Conservation (phyloP, 208 protist species). For the Leptomonas seymouri region DNA sequence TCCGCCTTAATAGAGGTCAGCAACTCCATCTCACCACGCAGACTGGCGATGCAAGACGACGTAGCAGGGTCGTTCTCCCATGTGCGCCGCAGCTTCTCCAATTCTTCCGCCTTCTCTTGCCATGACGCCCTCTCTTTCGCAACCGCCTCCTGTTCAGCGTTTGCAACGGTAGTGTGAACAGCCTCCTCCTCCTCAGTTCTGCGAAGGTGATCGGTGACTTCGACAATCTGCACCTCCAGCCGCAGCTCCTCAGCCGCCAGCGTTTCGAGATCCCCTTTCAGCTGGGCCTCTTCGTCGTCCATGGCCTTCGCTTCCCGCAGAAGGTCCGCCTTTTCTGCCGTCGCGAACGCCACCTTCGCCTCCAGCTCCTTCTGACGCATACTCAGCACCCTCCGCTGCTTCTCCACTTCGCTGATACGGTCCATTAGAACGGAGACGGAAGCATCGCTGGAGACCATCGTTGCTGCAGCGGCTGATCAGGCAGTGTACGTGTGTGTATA, state of each 20-base stretch:
- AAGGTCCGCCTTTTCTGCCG: slow-evolving; percentile 54
- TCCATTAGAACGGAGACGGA: slow-evolving; percentile 67
- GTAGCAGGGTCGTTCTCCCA: slow-evolving; percentile 44
- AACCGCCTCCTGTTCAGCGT: slow-evolving; percentile 32
- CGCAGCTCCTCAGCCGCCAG: slow-evolving; percentile 67
- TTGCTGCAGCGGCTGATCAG: too few relatives aligned
- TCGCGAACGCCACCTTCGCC: slow-evolving; percentile 51
- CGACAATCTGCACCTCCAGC: slow-evolving; percentile 64
- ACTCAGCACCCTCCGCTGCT: slow-evolving; percentile 62
- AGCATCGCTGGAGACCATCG: slow-evolving; percentile 39
- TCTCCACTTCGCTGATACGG: slow-evolving; percentile 78
- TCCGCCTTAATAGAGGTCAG: slow-evolving; percentile 21
- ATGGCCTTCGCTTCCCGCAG: slow-evolving; percentile 34
- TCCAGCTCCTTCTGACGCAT: slow-evolving; percentile 80
- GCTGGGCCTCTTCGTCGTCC: slow-evolving; percentile 41
- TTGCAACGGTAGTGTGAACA: slow-evolving; percentile 45
- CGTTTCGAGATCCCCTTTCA: slow-evolving; percentile 57
- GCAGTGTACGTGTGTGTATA: too few relatives aligned
- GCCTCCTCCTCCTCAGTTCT: slow-evolving; percentile 71
- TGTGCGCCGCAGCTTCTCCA: slow-evolving; percentile 34
- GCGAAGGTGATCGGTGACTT: slow-evolving; percentile 50
- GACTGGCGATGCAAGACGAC: slow-evolving; percentile 23
- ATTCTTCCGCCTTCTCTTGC: slow-evolving; percentile 37
- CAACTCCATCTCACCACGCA: slow-evolving; percentile 33
- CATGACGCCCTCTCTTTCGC: slow-evolving; percentile 36